Evolutionary conservation across 768 basidiomycete species (phyloP), one percentile per base, ranked within the genome.

Genomic region (Leccinum longicurvipes): DNA sequence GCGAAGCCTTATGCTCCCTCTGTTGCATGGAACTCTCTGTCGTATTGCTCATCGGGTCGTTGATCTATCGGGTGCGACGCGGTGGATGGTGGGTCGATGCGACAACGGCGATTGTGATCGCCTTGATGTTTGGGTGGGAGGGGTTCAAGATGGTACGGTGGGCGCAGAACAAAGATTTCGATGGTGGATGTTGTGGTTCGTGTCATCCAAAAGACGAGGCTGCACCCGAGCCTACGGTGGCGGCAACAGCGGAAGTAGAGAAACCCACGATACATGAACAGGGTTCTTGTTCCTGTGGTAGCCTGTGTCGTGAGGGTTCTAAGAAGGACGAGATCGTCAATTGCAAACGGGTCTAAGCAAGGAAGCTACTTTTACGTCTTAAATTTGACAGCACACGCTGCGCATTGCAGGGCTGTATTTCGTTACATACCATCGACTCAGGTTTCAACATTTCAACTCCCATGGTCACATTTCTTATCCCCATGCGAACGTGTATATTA

Each of bases 81-180:
- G 72, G 75, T n/a, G 79, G 77, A 0, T 79, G 78, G 79, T 79
- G 79, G 78, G 64, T 78, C 12, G 79, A 79, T 53, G 62, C 74
- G 19, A 73, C 72, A n/a, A 79, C 78, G 11, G 68, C 77, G 1
- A 68, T 79, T 24, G 51, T 72, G 11, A 67, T 79, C 29, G 72
- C 70, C 3, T 3, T 77, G 8, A 59, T 79, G 46, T 79, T 79
- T 52, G 76, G 71, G 10, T 75, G 77, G 74, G 78, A 79, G 47
- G 78, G 77, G 1, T 15, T 64, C 39, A 77, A 78, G 58, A 75
- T 78, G 76, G 51, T 76, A 12, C 61, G 67, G 47, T 77, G 77
- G 77, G 76, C 69, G 12, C 61, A 63, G 24, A 59, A 65, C 52
- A 54, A 69, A 10, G 49, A 65, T 11, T 77, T 77, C 41, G 66